These are phyloP conservation scores for Amauroascus verrucosus DNA, from an alignment of 2,329 filamentous ascomycete species.

Conservation along the genomic window DNA sequence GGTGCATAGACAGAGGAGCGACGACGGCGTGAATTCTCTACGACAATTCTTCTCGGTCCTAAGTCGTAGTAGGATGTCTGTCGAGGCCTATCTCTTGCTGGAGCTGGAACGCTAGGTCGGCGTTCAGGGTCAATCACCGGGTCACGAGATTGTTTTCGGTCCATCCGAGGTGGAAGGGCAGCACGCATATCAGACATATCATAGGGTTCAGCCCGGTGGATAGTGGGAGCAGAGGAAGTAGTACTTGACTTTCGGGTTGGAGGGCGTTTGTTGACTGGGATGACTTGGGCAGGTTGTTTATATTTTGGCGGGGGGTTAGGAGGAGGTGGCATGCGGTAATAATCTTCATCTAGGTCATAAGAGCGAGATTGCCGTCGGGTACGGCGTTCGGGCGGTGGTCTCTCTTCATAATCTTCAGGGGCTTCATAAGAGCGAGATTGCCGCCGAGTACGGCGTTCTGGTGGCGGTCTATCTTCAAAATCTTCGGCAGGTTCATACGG, in stretches of 20 bases:
- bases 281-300: slow-evolving; percentile 26
- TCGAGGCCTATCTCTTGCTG: slow-evolving; percentile 20
- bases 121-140: slow-evolving; percentile 25
- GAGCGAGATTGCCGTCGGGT: slow-evolving; percentile 24
- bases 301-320: slow-evolving; percentile 19
- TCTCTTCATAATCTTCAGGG: slow-evolving; percentile 20
- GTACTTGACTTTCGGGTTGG: slow-evolving; percentile 25
- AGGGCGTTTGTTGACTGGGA: slow-evolving; percentile 23
- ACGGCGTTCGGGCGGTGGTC: slow-evolving; percentile 22
- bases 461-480: slow-evolving; percentile 22
- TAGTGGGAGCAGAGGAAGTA: slow-evolving; percentile 22
- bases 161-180: slow-evolving; percentile 23
- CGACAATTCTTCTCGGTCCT: slow-evolving; percentile 25
- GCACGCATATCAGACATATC: slow-evolving; percentile 29
- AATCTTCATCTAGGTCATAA: slow-evolving; percentile 32
- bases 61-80: slow-evolving; percentile 27
- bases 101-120: slow-evolving; percentile 23
- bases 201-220: slow-evolving; percentile 25
- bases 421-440: slow-evolving; percentile 24
- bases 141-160: slow-evolving; percentile 26
- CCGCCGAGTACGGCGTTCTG: slow-evolving; percentile 23
- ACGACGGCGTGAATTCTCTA: slow-evolving; percentile 29
- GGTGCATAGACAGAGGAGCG: slow-evolving; percentile 27
- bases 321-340: slow-evolving; percentile 37
- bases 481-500: slow-evolving; percentile 11